Evolutionary conservation across 768 basidiomycete genomes (phyloP), one percentile per base, ranked within the genome.

Genomic region (Boletus rubroflammeus): DNA sequence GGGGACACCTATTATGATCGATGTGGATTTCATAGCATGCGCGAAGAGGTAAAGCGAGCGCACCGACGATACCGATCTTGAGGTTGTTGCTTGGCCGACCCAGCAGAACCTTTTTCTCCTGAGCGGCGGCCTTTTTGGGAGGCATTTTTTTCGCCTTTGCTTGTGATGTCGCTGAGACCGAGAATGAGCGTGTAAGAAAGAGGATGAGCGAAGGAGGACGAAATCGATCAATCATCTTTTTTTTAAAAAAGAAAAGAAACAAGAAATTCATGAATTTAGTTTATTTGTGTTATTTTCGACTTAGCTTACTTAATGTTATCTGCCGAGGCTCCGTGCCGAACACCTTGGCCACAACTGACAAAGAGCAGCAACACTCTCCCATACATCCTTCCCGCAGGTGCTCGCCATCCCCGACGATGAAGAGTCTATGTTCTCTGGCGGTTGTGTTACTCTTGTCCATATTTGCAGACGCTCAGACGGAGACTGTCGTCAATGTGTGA

Each of bases 11-110:
- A 48, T 38, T 42, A 28, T 36, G 55, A 55, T 68, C 34, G 23
- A 29, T 5, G 6, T 56, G 25, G 28, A 48, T 39, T 54, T 29
- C 26, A 35, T 7, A 19, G 46, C 9, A 3, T 26, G 10, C 35
- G 23, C 3, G 31, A 26, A 17, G 10, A 28, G 29, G 35, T 2
- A 25, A 34, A n/a, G 53, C 55, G 58, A 58, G 65, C 74, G 82
- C 86, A 92, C 92, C 95, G 79, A 98, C 96, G 81, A 97, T 96
- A 69, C 97, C 97, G 67, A 98, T 90, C 83, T 95, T 91, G 68
- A 98, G 82, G 79, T 98, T 98, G 78, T 99, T 99, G 61, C 89
- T 79, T 32, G 97, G 96, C 52, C 94, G 76, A 42, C 97, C 97
- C 34, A 98, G 85, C 17, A 94, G 75, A 25, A 78, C 73, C 74